Evolutionary conservation across 1,139 yeast species (phyloP).

Genomic region (Suhomyces atakaporum): DNA sequence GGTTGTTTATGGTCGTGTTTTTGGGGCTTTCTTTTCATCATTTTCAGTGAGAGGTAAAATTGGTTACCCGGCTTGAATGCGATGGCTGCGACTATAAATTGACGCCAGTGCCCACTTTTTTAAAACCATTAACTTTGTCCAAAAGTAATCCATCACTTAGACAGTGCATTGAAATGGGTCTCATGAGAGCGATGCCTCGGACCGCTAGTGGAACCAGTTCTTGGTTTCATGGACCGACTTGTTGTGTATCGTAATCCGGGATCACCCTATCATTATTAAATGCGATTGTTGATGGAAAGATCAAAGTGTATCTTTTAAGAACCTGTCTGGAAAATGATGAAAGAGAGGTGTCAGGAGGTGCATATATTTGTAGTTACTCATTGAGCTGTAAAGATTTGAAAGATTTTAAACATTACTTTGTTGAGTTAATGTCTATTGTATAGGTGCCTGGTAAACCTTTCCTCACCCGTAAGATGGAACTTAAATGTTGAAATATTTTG

Average conservation of each 20-base stretch:
- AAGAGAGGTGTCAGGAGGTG: slow-evolving; percentile 59
- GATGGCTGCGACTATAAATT: slow-evolving; percentile 12
- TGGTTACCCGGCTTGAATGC: slow-evolving; percentile 18
- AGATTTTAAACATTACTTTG: no score
- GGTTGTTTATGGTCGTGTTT: slow-evolving; percentile 7
- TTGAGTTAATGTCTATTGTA: no score
- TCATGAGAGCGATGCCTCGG: slow-evolving; percentile 16
- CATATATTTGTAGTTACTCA: slow-evolving; percentile 37
- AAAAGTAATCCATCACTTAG: slow-evolving; percentile 55
- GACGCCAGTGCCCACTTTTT: slow-evolving; percentile 12
- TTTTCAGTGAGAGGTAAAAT: slow-evolving; percentile 4
- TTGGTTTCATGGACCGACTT: slow-evolving; percentile 23
- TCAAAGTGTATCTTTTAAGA: slow-evolving; percentile 46
- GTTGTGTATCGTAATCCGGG: slow-evolving; percentile 13
- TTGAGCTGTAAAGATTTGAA: no score
- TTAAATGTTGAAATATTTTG: no score
- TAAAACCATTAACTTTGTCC: slow-evolving; percentile 46
- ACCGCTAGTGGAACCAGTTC: slow-evolving; percentile 32
- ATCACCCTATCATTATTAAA: slow-evolving; percentile 25
- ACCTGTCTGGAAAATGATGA: slow-evolving; percentile 54
- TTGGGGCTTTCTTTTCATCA: slow-evolving; percentile 13
- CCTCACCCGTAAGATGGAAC: no score
- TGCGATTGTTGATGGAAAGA: slow-evolving; percentile 56
- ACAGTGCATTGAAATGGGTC: slow-evolving; percentile 47
- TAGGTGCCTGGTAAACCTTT: no score